Base-by-base conservation (phyloP, 345 rosid genomes). In the Litchi chinensis region DNA sequence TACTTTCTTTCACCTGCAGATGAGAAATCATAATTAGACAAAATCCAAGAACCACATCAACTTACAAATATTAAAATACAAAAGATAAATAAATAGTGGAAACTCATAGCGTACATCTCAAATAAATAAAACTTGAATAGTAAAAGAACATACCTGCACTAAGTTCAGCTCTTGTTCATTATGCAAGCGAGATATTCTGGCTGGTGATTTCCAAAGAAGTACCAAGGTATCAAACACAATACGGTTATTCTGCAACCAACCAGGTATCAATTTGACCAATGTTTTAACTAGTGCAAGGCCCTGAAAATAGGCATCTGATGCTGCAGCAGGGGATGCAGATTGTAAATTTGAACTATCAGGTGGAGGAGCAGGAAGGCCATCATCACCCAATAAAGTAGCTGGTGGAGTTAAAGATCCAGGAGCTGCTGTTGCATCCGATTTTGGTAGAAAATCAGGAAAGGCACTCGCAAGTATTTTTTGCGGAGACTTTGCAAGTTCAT, bases 1-100 rank as follows among this genome's bases (percentile, higher is more conserved):
- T 96, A 93, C 99, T 96, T 89, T 94, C 98, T 85, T 96, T 96
- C 67, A 94, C 98, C 99, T 96, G 91, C 83, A 82, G 77, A 70
- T 77, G 70, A 70, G 72, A 75, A 68, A 80, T n/a, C 82, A 70
- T 41, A 18, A 70, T 41, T 50, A 48, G 74, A 56, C 44, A 24
- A 41, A 7, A 85, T 56, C 69, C 75, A 54, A 62, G 43, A 13
- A 13, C 41, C 75, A 71, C 32, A 62, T 59, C 19, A 76, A 75
- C 46, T 13, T 54, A 32, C 56, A 15, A 26, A 70, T 28, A 48
- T 6, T n/a, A 8, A 75, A 52, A 48, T 8, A 22, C 7, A 76
- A 22, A 76, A 76, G 56, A 28, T 3, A 32, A n/a, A 10, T 76
- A 40, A 39, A 43, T 26, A 64, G 40, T 15, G 16, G 41, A 64